phyloP scores from a whole-genome alignment of 345 rosid genomes.

The Heritiera fomes region DNA sequence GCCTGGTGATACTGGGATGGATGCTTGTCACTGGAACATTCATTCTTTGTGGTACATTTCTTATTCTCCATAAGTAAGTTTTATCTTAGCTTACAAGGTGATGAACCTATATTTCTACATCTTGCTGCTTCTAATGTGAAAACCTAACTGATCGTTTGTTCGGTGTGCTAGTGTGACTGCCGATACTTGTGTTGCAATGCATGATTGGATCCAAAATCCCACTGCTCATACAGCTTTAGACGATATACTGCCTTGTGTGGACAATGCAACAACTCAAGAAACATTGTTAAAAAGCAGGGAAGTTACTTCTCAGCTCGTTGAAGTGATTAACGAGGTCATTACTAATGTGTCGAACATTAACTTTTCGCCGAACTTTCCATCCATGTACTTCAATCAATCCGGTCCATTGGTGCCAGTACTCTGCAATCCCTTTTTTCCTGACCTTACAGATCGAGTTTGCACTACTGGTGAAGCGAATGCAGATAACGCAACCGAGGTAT shows the following conservation, averaged over 20 bases:
- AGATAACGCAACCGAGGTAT: constrained; percentile 83
- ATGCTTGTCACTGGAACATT: constrained; percentile 85
- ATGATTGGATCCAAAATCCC: no score
- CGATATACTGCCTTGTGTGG: no score
- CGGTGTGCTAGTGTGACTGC: constrained; percentile 41
- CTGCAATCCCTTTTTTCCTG: no score
- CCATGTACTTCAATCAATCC: constrained; percentile 76
- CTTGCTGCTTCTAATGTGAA: background rate
- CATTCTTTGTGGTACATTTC: constrained; percentile 82
- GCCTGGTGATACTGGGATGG: constrained; percentile 89
- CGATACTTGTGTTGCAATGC: no score
- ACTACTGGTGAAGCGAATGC: constrained; percentile 69
- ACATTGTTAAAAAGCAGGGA: constrained; percentile 54
- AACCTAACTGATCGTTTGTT: constrained; percentile 14
- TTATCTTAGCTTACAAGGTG: background rate
- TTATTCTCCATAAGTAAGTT: constrained; percentile 87
- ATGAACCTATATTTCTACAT: background rate
- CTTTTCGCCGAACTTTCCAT: constrained; percentile 80
- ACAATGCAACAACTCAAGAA: no score
- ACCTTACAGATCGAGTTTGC: constrained; percentile 52
- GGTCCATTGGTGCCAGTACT: no score
- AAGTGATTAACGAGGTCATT: constrained; percentile 79
- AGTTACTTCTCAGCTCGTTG: constrained; percentile 74
- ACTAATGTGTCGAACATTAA: constrained; percentile 92
- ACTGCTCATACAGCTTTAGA: no score